phyloP scores from a whole-genome alignment of 73 alveolate genomes.

The Stentor roeselii region DNA sequence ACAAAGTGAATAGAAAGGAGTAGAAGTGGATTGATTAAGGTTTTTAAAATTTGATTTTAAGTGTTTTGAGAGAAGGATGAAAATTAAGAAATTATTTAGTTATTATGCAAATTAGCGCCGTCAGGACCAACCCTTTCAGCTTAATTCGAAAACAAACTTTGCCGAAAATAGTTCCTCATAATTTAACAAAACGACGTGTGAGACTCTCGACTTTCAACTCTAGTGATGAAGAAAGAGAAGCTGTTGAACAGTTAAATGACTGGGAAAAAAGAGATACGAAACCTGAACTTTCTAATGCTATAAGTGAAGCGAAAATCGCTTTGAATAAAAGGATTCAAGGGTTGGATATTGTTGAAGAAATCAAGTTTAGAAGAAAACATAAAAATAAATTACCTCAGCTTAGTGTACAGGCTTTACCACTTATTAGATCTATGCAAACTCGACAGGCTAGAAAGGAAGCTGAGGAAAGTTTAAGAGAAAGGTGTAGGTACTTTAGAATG shows the following conservation, averaged over 20 bases:
- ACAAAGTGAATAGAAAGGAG: slow-evolving; percentile 27
- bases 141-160: neutral
- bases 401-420: neutral
- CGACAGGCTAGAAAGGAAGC: neutral
- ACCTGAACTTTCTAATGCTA: neutral
- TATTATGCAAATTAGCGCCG: neutral
- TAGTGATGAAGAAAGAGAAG: neutral
- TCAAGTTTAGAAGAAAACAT: neutral
- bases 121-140: neutral
- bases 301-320: slow-evolving; percentile 16
- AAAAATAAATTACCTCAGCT: neutral
- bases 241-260: slow-evolving; percentile 1
- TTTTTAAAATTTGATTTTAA: neutral
- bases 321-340: neutral
- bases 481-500: neutral
- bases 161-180: neutral
- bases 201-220: neutral
- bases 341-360: slow-evolving; percentile 1
- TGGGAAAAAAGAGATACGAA: neutral
- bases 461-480: neutral
- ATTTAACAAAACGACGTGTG: neutral
- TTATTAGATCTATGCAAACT: neutral
- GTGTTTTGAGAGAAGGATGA: slow-evolving; percentile 33
- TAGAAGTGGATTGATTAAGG: slow-evolving; percentile 19
- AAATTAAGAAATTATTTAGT: too few species aligned